Evolutionary conservation across 2,329 filamentous ascomycete species (phyloP).

Genomic region (Metarhizium brunneum): DNA sequence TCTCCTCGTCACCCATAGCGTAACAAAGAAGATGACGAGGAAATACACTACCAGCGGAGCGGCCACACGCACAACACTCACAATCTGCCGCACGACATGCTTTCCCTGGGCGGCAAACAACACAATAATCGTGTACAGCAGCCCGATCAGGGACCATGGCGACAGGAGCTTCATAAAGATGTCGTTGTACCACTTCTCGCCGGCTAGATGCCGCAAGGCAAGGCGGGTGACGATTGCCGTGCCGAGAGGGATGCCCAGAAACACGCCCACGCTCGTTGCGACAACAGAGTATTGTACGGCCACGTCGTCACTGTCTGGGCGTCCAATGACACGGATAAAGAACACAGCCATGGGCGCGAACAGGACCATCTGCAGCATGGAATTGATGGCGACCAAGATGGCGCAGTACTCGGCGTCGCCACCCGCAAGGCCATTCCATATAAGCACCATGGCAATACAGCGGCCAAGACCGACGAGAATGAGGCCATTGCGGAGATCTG

Average conservation of each 20-base stretch:
- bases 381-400: constrained; percentile 67
- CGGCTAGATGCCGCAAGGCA: constrained; percentile 42
- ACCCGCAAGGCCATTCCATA: constrained; percentile 63
- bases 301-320: constrained; percentile 18
- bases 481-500: constrained; percentile 52
- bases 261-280: constrained; percentile 73
- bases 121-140: constrained; percentile 80
- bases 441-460: constrained; percentile 78
- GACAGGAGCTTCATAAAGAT: constrained; percentile 61
- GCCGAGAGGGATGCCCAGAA: constrained; percentile 74
- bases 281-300: constrained; percentile 53
- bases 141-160: constrained; percentile 70
- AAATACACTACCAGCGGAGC: constrained; percentile 81
- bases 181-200: constrained; percentile 53
- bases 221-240: constrained; percentile 72
- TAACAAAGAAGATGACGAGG: constrained; percentile 60
- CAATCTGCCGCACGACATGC: constrained; percentile 72
- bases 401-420: constrained; percentile 79
- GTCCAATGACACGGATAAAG: constrained; percentile 61
- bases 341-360: constrained; percentile 61
- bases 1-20: constrained; percentile 50
- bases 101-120: constrained; percentile 75
- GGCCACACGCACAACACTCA: constrained; percentile 70
- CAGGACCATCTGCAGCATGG: constrained; percentile 63
- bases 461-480: constrained; percentile 77